Percentiles rank a stretch among this genome's conserved stretches.
phyloP scores from a whole-genome alignment of 306 rosid species.

The Cercis canadensis region DNA sequence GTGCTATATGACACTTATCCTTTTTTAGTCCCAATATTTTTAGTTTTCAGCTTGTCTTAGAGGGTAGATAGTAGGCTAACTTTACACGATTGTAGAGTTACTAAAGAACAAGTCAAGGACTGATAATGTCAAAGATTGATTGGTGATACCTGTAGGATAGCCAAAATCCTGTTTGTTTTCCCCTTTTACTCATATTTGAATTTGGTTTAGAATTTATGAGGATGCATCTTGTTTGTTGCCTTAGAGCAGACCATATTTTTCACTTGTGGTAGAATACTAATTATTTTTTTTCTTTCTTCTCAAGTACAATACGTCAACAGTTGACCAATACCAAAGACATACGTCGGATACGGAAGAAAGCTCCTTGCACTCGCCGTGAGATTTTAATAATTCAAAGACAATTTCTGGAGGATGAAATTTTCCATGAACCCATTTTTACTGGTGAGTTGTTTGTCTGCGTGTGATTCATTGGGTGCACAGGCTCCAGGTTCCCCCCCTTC shows the following conservation, averaged over 20 bases:
- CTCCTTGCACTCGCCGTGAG: conserved; percentile 88
- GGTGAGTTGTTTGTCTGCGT: conserved; percentile 53
- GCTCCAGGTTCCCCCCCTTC: conserved; percentile 6
- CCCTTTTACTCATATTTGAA: conserved; percentile 24
- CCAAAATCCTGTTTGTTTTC: background rate
- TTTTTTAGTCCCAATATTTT: background rate
- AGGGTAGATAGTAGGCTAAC: background rate
- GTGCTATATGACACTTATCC: no score
- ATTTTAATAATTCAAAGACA: conserved; percentile 89
- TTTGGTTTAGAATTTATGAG: background rate
- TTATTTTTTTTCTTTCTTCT: conserved; percentile 37
- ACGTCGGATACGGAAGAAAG: conserved; percentile 90
- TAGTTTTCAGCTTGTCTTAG: background rate
- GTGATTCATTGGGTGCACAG: conserved; percentile 16
- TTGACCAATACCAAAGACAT: conserved; percentile 90
- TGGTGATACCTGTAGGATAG: conserved; percentile 17
- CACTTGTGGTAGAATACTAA: conserved; percentile 31
- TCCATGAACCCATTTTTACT: conserved; percentile 67
- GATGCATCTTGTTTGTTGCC: conserved; percentile 1
- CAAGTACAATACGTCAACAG: conserved; percentile 89
- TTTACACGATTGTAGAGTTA: background rate
- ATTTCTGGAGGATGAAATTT: conserved; percentile 78
- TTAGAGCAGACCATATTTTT: conserved; percentile 8
- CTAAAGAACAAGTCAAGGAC: conserved; percentile 14
- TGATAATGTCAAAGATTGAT: conserved; percentile 15